Conservation (phyloP, 345 rosid species). For the Lepidium didymum region DNA sequence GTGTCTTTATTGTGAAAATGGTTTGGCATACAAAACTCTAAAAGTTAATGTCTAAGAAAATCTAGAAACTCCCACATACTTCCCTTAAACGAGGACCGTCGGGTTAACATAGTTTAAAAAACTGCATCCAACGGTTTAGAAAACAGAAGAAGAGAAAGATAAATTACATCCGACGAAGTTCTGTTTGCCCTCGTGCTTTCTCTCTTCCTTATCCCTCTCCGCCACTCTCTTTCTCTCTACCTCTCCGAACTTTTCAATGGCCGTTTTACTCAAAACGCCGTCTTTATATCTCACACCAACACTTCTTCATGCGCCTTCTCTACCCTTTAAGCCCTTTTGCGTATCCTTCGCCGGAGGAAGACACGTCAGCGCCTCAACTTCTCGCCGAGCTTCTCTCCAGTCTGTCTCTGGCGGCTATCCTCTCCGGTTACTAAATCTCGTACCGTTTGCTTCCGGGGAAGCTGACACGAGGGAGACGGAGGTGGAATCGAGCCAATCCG, state of each 20-base stretch:
- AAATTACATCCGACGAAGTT: neutral
- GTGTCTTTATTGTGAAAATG: no score
- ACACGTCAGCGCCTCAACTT: slow-evolving; percentile 18
- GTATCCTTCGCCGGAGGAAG: slow-evolving; percentile 40
- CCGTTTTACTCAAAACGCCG: slow-evolving; percentile 56
- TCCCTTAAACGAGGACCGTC: neutral
- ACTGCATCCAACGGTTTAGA: slow-evolving; percentile 7
- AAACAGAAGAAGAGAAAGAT: neutral
- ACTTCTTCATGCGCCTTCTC: slow-evolving; percentile 21
- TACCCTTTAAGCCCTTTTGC: slow-evolving; percentile 27
- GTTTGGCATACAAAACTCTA: no score
- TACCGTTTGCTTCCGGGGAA: slow-evolving; percentile 61
- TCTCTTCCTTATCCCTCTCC: slow-evolving; percentile 18
- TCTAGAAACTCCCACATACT: no score
- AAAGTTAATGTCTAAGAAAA: no score
- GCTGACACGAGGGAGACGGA: slow-evolving; percentile 47
- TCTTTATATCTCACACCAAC: slow-evolving; percentile 40
- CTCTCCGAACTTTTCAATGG: slow-evolving; percentile 36
- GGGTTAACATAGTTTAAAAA: neutral
- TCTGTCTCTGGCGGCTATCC: slow-evolving; percentile 24
- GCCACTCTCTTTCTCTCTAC: neutral
- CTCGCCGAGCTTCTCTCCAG: slow-evolving; percentile 29
- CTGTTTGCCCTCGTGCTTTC: neutral
- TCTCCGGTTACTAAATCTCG: slow-evolving; percentile 36
- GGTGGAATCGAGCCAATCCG: slow-evolving; percentile 44